phyloP scores from a whole-genome alignment of 305 asterid species.

The Caryopteris hybrid region DNA sequence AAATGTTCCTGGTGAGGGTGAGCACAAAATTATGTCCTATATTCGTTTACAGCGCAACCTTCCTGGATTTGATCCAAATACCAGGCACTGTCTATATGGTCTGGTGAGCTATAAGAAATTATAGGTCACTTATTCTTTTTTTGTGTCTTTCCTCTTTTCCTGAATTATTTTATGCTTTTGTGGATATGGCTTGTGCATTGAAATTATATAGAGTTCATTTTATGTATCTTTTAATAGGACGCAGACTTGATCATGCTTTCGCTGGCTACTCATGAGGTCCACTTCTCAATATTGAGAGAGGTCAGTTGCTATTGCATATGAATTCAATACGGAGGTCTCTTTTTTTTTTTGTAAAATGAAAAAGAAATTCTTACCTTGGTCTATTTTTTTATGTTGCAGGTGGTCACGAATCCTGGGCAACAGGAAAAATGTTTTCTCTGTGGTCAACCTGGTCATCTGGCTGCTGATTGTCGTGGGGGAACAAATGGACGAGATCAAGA shows the following conservation, averaged over 20 bases:
- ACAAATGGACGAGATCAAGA: constrained; percentile 32
- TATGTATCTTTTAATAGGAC: constrained; percentile 45
- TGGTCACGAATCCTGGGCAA: constrained; percentile 69
- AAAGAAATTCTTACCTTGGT: neutral
- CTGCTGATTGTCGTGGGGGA: constrained; percentile 72
- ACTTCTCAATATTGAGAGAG: constrained; percentile 95
- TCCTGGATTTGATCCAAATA: constrained; percentile 95
- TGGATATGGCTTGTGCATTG: constrained; percentile 19
- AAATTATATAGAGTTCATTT: constrained; percentile 18
- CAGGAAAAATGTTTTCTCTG: constrained; percentile 92
- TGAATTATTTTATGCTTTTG: constrained; percentile 7
- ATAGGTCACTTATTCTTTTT: constrained; percentile 9
- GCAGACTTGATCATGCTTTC: constrained; percentile 97
- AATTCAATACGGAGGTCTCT: constrained; percentile 2
- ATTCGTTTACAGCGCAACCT: constrained; percentile 91
- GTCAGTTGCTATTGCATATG: constrained; percentile 40
- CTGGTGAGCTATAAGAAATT: constrained; percentile 57
- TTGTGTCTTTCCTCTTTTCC: constrained; percentile 15
- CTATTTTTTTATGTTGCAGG: constrained; percentile 42
- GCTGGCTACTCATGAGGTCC: constrained; percentile 95
- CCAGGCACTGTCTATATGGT: constrained; percentile 93
- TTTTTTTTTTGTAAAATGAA: neutral
- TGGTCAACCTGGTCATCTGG: constrained; percentile 91
- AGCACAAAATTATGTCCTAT: constrained; percentile 95
- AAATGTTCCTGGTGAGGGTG: constrained; percentile 99